phyloP scores from a whole-genome alignment of 768 basidiomycete species.

The Brasilioporus rufonigricans region DNA sequence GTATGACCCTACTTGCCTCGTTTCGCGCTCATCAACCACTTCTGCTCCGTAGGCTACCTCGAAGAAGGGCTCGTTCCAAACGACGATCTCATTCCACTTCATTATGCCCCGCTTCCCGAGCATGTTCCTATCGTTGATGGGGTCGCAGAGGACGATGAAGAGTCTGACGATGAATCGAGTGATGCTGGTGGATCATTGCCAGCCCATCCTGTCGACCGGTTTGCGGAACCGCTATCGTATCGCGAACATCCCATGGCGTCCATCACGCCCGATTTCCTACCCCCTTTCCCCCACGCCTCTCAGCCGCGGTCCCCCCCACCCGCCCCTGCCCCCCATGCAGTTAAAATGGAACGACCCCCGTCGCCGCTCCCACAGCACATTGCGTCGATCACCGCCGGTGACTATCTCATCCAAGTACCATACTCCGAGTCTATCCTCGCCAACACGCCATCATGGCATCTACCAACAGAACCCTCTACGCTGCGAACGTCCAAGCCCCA shows the following conservation, averaged over 20 bases:
- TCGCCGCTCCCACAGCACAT: constrained; percentile 47
- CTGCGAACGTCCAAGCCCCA: constrained; percentile 19
- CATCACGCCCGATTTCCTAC: constrained; percentile 32
- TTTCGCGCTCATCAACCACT: constrained; percentile 10
- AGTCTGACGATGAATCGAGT: constrained; percentile 28
- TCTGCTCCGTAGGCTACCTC: constrained; percentile 52
- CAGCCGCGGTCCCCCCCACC: constrained; percentile 35
- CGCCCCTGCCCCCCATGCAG: constrained; percentile 31
- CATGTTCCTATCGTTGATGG: constrained; percentile 9
- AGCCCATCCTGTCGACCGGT: constrained; percentile 21
- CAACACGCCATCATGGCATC: constrained; percentile 64
- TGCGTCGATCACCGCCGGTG: constrained; percentile 47
- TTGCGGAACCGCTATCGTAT: constrained; percentile 25
- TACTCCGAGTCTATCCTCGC: constrained; percentile 74
- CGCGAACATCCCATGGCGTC: constrained; percentile 34
- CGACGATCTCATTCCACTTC: constrained; percentile 55
- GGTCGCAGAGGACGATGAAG: constrained; percentile 32
- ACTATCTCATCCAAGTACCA: constrained; percentile 69
- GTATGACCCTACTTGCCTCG: constrained; percentile 40
- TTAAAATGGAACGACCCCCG: constrained; percentile 31
- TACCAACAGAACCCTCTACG: constrained; percentile 44
- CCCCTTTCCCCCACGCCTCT: constrained; percentile 33
- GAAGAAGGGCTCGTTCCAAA: constrained; percentile 53
- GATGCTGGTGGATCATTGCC: constrained; percentile 3
- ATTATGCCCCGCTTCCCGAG: constrained; percentile 40